A percentile compares a stretch with the other conserved stretches of the same genome.
Conservation (phyloP, 2,329 filamentous ascomycete species). For the Monilinia fructigena region DNA sequence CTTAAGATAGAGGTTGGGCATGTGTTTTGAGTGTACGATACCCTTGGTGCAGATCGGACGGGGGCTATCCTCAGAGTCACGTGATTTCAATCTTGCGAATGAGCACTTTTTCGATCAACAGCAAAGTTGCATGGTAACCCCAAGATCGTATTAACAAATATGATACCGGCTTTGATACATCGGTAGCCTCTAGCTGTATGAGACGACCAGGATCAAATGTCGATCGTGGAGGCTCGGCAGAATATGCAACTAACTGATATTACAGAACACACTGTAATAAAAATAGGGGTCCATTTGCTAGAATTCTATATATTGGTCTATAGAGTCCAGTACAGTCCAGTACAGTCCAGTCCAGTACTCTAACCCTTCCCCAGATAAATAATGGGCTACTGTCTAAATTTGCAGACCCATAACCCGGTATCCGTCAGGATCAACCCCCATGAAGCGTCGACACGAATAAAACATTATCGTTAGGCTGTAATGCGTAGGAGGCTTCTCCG, state of each 20-base stretch:
- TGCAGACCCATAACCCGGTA: constrained; percentile 8
- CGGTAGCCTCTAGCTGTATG: no score
- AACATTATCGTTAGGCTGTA: constrained; percentile 81
- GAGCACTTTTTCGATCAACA: no score
- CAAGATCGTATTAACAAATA: no score
- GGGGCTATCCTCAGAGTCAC: not conserved
- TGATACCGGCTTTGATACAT: no score
- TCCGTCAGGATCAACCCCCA: constrained; percentile 62
- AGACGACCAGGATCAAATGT: constrained; percentile 1
- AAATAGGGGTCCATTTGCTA: not conserved
- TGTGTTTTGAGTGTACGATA: not conserved
- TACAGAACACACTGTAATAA: no score
- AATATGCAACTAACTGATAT: no score
- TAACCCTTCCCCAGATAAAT: not conserved
- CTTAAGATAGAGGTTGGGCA: not conserved
- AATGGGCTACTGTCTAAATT: not conserved
- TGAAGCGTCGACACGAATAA: constrained; percentile 96
- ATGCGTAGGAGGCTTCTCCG: constrained; percentile 85
- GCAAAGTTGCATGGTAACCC: no score
- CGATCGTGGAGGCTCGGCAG: not conserved
- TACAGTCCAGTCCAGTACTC: not conserved
- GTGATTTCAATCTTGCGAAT: no score
- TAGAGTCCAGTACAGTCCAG: no score
- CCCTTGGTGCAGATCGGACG: constrained; percentile 10
- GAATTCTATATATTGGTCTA: no score